phyloP scores from a whole-genome alignment of 2,329 filamentous ascomycete genomes.

The Alternaria gaisen region DNA sequence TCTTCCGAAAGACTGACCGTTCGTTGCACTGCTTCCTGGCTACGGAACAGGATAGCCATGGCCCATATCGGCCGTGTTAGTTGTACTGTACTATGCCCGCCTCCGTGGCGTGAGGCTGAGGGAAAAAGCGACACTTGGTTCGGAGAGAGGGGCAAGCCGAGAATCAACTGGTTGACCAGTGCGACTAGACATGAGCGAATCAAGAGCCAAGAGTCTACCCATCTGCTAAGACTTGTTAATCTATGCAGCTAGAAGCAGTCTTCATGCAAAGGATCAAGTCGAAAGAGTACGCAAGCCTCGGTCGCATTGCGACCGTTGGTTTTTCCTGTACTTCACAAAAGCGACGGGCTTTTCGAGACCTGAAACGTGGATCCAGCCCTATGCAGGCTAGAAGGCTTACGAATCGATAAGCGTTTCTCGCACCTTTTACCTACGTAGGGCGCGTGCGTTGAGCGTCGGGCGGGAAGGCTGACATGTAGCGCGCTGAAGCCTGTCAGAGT shows the following conservation, averaged over 20 bases:
- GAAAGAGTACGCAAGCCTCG: slow-evolving; percentile 1
- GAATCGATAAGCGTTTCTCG: slow-evolving; percentile 40
- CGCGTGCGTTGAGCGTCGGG: slow-evolving; percentile 16
- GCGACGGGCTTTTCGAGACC: slow-evolving; percentile 13
- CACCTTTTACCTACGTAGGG: slow-evolving; percentile 13
- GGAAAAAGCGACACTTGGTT: background rate
- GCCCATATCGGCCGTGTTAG: background rate
- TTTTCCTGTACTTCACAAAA: slow-evolving; percentile 15
- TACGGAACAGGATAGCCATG: background rate
- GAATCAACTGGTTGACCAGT: background rate
- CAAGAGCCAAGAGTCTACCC: background rate
- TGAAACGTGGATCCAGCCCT: slow-evolving; percentile 39
- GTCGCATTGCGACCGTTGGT: background rate
- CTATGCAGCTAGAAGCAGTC: background rate
- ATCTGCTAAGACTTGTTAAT: background rate
- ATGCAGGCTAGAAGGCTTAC: slow-evolving; percentile 40
- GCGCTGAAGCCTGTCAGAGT: slow-evolving; percentile 22
- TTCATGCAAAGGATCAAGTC: slow-evolving; percentile 7
- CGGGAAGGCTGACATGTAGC: slow-evolving; percentile 28
- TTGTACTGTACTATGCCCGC: background rate
- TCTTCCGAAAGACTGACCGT: slow-evolving; percentile 1
- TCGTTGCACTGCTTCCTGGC: slow-evolving; percentile 6
- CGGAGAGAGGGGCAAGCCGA: slow-evolving; percentile 1
- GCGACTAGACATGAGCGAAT: background rate
- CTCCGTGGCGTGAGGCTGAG: slow-evolving; percentile 9